Evolutionary conservation across 2,329 filamentous ascomycete species (phyloP), one percentile per base, ranked within the genome.

Genomic region (Apiospora saccharicola): DNA sequence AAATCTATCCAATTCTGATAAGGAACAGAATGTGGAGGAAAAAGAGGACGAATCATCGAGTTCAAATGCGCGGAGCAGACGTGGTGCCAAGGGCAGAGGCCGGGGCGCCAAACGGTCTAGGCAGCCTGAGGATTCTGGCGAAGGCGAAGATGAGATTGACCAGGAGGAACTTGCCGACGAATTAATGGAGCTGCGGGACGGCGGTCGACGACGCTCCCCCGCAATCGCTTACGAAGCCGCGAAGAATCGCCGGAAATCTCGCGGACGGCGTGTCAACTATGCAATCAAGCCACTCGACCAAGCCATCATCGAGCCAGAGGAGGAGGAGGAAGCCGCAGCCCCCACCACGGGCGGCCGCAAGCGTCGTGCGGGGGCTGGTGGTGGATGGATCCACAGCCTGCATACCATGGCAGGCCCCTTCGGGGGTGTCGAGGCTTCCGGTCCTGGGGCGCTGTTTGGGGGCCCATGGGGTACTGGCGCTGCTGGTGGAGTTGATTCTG

Each of bases 391-490:
- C 79, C 92, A 95, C 69, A 94, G 89, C 72, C 87, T 98, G 44
- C 96, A 97, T 82, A 95, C 94, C 30, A 97, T 95, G 0, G 94
- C 92, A 79, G 96, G 96, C 12, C 96, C 96, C 2, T 98, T 99
- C 82, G 96, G 95, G 72, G 95, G 96, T 57, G 93, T 93, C 67
- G 69, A 70, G 37, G 26, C 68, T 64, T 91, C 92, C 61, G 94
- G 94, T 47, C 88, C 88, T 57, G 88, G 91, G 44, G 90, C 94
- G 22, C 86, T 96, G 16, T 88, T 96, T 71, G 91, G 87, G 73
- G 94, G 94, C 0, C 92, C 93, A 6, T 93, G 92, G 86, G 93
- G 92, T 71, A 90, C 90, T 61, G 92, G 90, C 16, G 93, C 76
- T 24, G 76, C 75, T 73, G 95, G 92, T 41, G 94, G 93, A 70